Evolutionary conservation across 2,329 filamentous ascomycete genomes (phyloP).

Genomic region (Neopestalotiopsis rosae): DNA sequence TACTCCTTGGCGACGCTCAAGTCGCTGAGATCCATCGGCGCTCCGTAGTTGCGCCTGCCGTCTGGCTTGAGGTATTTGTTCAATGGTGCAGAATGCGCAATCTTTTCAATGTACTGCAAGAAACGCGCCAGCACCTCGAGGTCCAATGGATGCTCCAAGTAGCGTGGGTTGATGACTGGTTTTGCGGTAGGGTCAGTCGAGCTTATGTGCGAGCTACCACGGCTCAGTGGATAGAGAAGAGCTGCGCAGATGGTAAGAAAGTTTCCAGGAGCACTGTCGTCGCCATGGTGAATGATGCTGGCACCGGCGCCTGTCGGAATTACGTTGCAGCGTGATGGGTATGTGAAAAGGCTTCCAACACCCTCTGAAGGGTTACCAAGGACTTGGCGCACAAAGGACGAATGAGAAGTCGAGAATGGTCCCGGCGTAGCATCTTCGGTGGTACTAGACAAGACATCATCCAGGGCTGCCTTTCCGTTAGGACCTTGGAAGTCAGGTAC

Average conservation of each 20-base stretch:
- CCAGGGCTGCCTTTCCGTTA: background rate
- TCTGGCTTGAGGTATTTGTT: conserved; percentile 37
- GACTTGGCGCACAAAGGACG: conserved; percentile 20
- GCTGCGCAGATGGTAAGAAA: conserved; percentile 55
- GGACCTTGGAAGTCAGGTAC: conserved; percentile 11
- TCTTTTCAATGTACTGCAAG: conserved; percentile 37
- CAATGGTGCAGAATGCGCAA: conserved; percentile 36
- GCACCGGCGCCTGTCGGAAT: conserved; percentile 45
- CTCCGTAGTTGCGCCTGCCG: conserved; percentile 29
- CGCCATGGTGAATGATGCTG: conserved; percentile 56
- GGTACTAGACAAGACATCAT: background rate
- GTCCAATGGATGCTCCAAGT: conserved; percentile 49
- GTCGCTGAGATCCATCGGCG: conserved; percentile 22
- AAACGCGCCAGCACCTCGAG: conserved; percentile 43
- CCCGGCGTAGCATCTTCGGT: background rate
- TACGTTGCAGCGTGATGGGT: conserved; percentile 18
- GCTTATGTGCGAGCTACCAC: conserved; percentile 52
- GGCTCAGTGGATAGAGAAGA: conserved; percentile 56
- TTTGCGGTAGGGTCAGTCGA: conserved; percentile 20
- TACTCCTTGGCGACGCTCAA: conserved; percentile 29
- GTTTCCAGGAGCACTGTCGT: conserved; percentile 50
- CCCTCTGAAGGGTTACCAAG: conserved; percentile 43
- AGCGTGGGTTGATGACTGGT: conserved; percentile 47
- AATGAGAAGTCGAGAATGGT: background rate
- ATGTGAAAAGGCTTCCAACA: conserved; percentile 37